Evolutionary conservation across 1,139 yeast genomes (phyloP), one percentile per base, ranked within the genome.

Genomic region (Suhomyces taliae): DNA sequence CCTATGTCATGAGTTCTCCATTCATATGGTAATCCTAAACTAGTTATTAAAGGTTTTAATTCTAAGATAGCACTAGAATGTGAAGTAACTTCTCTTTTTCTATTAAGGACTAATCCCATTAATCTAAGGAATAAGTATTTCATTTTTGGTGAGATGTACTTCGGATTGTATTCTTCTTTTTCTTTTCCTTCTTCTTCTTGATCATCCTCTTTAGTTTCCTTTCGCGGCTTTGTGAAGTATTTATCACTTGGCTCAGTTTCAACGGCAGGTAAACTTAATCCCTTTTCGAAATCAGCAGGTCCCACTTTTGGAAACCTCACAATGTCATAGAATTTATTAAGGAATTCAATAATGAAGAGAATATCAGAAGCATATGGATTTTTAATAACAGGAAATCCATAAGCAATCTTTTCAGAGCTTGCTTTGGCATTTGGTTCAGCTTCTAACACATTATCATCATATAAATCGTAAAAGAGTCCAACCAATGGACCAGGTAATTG

Each of bases 251-350:
- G 36, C 5, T 36, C 34, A 8, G 44, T 27, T 2, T 34, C 15
- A 1, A 37, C 24, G 10, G 27, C 7, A 10, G 67, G 65, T 35
- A 79, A 59, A 27, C 77, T 68, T 37, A 80, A 61, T 0, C 84
- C 85, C 24, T 64, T 59, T 54, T 80, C 84, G 33, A 81, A 65
- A 53, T 77, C 81, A 49, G 73, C 77, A 10, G 83, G 82, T 0
- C 75, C 71, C 9, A 78, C 49, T 10, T 61, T 66, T 2, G 49
- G 49, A 40, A 70, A 65, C 35, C 64, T 64, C 1, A 69, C 45
- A 6, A 66, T 49, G 7, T 61, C 59, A 45, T 61, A 64, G 53
- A 79, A 81, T 54, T 76, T 78, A 42, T 67, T 66, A 34, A 78
- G 58, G 48, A 72, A 81, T 7, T 76, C 64, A 51, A 78, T 61